Conservation (phyloP, 2,329 filamentous ascomycete species). For the Lasiodiplodia gonubiensis region DNA sequence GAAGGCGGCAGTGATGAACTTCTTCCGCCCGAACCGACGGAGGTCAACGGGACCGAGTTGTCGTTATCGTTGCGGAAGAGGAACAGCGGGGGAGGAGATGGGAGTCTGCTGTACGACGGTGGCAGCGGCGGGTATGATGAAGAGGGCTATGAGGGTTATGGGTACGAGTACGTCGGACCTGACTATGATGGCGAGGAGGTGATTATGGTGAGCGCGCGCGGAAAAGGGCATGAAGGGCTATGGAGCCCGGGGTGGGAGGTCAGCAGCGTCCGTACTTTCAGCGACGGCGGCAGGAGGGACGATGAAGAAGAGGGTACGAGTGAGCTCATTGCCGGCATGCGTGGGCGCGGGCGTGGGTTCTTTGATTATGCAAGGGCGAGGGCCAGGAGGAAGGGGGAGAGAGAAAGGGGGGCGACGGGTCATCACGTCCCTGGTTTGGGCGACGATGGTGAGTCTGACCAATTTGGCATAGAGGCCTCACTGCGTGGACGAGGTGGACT, state of each 20-base stretch:
- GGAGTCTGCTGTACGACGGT: neutral
- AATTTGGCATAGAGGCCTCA: neutral
- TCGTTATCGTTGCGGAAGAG: neutral
- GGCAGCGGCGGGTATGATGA: neutral
- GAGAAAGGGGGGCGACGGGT: neutral
- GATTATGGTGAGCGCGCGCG: neutral
- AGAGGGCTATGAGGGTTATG: neutral
- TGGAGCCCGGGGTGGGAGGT: conserved; percentile 14
- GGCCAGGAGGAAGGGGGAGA: conserved; percentile 9
- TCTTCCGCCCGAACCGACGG: neutral
- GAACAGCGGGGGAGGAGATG: neutral
- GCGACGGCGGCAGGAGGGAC: neutral
- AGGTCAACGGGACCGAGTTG: conserved; percentile 1
- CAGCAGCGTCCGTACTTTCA: neutral
- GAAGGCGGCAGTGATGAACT: neutral
- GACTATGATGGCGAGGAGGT: neutral
- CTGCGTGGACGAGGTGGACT: neutral
- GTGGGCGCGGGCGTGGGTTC: neutral
- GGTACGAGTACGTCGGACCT: neutral
- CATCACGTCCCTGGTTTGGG: neutral
- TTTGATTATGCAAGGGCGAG: neutral
- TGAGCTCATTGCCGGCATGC: neutral
- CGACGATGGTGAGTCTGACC: neutral
- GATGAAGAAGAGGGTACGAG: neutral
- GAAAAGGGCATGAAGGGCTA: neutral